A percentile compares a stretch with the other conserved stretches of the same genome.
phyloP scores from a whole-genome alignment of 2,329 filamentous ascomycete species.

The Pseudocercospora fijiensis region DNA sequence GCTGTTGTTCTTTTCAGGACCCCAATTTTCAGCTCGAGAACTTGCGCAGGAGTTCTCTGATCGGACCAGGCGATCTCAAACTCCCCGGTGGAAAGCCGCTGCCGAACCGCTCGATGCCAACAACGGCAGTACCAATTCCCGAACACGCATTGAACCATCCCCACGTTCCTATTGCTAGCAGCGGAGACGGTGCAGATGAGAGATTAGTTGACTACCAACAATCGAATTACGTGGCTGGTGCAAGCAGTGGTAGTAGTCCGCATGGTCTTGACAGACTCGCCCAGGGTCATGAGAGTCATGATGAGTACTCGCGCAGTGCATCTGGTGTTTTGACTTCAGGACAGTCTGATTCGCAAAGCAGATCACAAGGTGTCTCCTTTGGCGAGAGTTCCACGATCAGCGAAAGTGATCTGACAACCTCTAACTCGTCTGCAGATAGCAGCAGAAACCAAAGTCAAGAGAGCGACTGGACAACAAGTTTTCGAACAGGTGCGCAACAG shows the following conservation, averaged over 20 bases:
- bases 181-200: not conserved
- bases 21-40: conserved; percentile 49
- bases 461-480: not conserved
- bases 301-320: not conserved
- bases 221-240: conserved; percentile 1
- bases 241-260: conserved; percentile 17
- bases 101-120: conserved; percentile 36
- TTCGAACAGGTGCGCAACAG: not conserved
- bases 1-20: conserved; percentile 39
- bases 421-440: not conserved
- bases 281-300: not conserved
- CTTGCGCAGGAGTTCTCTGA: conserved; percentile 47
- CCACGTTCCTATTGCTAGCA: conserved; percentile 17
- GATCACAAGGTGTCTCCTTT: conserved; percentile 1
- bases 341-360: not conserved
- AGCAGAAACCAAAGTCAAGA: conserved; percentile 1
- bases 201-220: not conserved
- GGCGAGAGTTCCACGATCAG: not conserved
- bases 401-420: conserved; percentile 5
- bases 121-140: conserved; percentile 31
- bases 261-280: conserved; percentile 14
- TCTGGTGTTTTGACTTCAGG: not conserved
- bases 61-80: conserved; percentile 34
- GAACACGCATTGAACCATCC: conserved; percentile 21
- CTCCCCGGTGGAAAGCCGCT: conserved; percentile 30